phyloP scores from a whole-genome alignment of 2,329 filamentous ascomycete genomes.

The Myriosclerotinia duriaeana region DNA sequence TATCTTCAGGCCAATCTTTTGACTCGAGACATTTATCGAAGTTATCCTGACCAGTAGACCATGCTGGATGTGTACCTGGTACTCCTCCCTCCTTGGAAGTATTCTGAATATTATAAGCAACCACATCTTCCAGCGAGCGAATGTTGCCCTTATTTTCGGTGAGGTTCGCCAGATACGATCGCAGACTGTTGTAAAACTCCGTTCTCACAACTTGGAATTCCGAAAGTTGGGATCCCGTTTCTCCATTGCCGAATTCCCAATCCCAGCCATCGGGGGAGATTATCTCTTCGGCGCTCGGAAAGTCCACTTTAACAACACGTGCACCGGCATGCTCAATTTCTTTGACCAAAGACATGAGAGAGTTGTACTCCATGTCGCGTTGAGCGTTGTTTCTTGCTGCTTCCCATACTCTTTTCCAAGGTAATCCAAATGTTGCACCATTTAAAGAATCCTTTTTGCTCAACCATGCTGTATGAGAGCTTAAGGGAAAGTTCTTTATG shows the following conservation, averaged over 20 bases:
- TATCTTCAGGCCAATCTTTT: constrained; percentile 16
- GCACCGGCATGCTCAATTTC: constrained; percentile 58
- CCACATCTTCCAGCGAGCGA: constrained; percentile 58
- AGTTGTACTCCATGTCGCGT: constrained; percentile 53
- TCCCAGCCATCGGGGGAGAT: constrained; percentile 66
- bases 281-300: constrained; percentile 60
- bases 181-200: constrained; percentile 58
- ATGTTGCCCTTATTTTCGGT: constrained; percentile 49
- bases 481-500: too few relatives aligned
- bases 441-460: too few relatives aligned
- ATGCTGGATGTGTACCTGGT: constrained; percentile 25
- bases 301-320: constrained; percentile 67
- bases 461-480: too few relatives aligned
- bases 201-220: constrained; percentile 72
- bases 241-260: constrained; percentile 65
- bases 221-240: constrained; percentile 65
- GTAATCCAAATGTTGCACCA: constrained; percentile 44
- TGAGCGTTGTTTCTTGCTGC: constrained; percentile 50
- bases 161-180: constrained; percentile 5
- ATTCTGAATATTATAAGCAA: constrained; percentile 63
- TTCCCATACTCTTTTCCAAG: constrained; percentile 69
- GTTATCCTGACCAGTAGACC: constrained; percentile 25
- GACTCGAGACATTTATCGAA: constrained; percentile 20
- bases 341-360: constrained; percentile 48
- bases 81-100: constrained; percentile 63